phyloP scores from a whole-genome alignment of 2,329 filamentous ascomycete genomes.

The Trichophyton rubrum region DNA sequence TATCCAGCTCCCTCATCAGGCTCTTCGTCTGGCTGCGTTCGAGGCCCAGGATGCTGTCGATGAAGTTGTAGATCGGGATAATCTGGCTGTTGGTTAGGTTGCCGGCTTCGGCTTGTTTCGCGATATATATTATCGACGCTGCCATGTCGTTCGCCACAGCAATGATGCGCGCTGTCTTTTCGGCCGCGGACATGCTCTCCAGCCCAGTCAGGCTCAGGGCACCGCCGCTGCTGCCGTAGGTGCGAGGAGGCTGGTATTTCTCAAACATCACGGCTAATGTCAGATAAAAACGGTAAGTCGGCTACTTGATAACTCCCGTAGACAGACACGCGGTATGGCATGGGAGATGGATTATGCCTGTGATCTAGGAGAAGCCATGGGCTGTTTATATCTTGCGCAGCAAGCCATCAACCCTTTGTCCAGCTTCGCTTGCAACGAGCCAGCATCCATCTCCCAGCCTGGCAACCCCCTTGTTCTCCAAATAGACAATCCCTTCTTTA shows the following conservation, averaged over 20 bases:
- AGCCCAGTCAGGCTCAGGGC: conserved; percentile 18
- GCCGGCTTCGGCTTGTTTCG: conserved; percentile 17
- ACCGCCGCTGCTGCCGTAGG: conserved; percentile 11
- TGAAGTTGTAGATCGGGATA: conserved; percentile 18
- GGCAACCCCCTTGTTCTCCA: no score
- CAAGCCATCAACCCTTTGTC: background rate
- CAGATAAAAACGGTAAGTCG: background rate
- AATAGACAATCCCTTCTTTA: background rate
- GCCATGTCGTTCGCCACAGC: conserved; percentile 23
- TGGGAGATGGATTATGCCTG: background rate
- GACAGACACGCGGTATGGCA: background rate
- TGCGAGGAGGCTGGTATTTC: background rate
- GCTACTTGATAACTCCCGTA: background rate
- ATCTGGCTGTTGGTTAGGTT: conserved; percentile 18
- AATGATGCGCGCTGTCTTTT: conserved; percentile 17
- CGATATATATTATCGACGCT: conserved; percentile 20
- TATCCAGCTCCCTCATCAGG: conserved; percentile 15
- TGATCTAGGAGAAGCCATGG: background rate
- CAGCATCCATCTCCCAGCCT: background rate
- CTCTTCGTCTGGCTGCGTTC: conserved; percentile 12
- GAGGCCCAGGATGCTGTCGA: conserved; percentile 17
- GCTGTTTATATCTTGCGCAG: background rate
- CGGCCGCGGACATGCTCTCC: conserved; percentile 11
- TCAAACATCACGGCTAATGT: background rate
- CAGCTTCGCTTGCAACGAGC: background rate